These are phyloP conservation scores for Neurospora crassa DNA, from an alignment of 2,329 filamentous ascomycete species.

Conservation along the genomic window DNA sequence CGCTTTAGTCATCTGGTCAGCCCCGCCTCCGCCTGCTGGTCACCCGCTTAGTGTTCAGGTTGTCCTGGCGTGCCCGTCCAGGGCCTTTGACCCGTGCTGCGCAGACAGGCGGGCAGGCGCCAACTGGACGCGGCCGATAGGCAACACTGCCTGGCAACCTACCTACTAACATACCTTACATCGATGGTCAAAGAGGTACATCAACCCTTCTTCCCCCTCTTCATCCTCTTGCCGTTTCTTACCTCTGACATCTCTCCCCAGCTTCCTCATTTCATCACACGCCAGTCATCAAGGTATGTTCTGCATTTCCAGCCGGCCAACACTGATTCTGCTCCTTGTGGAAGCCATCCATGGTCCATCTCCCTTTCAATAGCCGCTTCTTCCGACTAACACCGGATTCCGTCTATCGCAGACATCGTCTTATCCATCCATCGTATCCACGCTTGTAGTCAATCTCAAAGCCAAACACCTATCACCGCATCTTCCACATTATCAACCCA, in stretches of 20 bases:
- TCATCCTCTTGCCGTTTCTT: not conserved
- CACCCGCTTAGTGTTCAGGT: not conserved
- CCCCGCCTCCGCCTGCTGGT: conserved; percentile 13
- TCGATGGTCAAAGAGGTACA: not conserved
- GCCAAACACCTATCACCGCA: conserved; percentile 1
- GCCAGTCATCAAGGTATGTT: not conserved
- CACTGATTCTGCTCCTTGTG: not conserved
- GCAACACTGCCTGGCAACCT: conserved; percentile 2
- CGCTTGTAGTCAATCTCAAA: not conserved
- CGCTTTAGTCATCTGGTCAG: conserved; percentile 17
- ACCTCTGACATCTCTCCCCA: not conserved
- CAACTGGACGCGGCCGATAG: conserved; percentile 8
- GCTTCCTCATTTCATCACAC: not conserved
- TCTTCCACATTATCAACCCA: conserved; percentile 5
- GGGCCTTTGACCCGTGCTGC: conserved; percentile 4
- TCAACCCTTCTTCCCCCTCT: not conserved
- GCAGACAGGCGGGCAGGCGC: conserved; percentile 11
- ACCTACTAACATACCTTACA: not conserved
- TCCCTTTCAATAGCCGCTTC: not conserved
- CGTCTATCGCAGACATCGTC: not conserved
- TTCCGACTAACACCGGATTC: not conserved
- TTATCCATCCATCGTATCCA: not conserved
- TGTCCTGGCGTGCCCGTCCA: conserved; percentile 5
- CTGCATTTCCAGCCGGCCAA: not conserved
- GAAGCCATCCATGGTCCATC: not conserved